These are phyloP conservation scores for Chlorella vulgaris DNA, from an alignment of 139 green algal species.

Conservation along the genomic window DNA sequence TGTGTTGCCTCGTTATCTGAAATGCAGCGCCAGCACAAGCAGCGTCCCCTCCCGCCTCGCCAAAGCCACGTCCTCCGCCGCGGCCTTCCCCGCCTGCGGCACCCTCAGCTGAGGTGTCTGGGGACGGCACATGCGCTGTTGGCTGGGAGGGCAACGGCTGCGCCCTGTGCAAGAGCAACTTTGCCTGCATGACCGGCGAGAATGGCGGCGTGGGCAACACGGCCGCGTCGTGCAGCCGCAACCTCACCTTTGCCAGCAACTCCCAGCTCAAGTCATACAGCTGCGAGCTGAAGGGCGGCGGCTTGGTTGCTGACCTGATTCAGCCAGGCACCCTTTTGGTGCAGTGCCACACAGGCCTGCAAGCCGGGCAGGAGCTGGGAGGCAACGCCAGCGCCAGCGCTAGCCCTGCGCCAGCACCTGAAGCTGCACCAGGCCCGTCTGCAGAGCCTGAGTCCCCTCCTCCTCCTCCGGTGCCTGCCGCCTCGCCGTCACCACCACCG, in stretches of 20 bases:
- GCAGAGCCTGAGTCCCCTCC: neutral
- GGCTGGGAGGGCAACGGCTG: constrained; percentile 50
- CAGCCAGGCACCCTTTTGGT: constrained; percentile 9
- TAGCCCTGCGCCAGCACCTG: neutral
- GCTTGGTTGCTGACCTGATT: neutral
- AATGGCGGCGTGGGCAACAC: constrained; percentile 17
- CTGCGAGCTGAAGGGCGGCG: neutral
- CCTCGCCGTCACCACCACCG: neutral
- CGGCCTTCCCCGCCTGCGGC: neutral
- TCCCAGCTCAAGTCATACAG: constrained; percentile 17
- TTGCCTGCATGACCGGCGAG: constrained; percentile 23
- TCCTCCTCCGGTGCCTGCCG: neutral
- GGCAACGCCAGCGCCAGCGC: neutral
- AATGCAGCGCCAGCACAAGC: too few species aligned
- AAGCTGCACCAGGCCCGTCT: neutral
- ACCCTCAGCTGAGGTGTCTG: neutral
- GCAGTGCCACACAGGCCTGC: constrained; percentile 31
- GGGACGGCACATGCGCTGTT: constrained; percentile 2
- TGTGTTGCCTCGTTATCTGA: too few species aligned
- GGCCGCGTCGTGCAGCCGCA: constrained; percentile 47
- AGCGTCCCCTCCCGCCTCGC: too few species aligned
- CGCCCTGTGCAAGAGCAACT: constrained; percentile 42
- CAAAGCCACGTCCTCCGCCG: neutral
- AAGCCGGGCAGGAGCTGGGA: constrained; percentile 8
- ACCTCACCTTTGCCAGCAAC: constrained; percentile 43